phyloP scores from a whole-genome alignment of 208 protist genomes.

The Acanthamoeba rhysodes region DNA sequence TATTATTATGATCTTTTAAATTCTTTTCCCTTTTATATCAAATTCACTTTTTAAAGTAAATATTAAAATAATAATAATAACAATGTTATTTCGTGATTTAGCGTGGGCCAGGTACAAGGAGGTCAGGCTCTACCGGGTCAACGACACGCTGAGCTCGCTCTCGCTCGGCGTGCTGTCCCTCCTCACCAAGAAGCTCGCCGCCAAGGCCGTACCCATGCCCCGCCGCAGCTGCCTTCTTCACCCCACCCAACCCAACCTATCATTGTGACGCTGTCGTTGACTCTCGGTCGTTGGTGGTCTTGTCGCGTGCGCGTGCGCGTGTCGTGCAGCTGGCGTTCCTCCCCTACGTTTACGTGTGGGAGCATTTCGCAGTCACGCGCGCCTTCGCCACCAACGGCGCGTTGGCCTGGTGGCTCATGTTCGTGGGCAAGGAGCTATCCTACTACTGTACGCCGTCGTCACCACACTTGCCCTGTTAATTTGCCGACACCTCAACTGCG shows the following conservation, averaged over 20 bases:
- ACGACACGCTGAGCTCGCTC: constrained; percentile 28
- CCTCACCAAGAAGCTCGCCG: constrained; percentile 21
- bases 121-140: not conserved
- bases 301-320: not conserved
- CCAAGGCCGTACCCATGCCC: not conserved
- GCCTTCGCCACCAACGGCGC: constrained; percentile 3
- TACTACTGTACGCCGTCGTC: constrained; percentile 45
- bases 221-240: not conserved
- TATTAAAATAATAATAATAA: no score
- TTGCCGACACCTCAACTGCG: not conserved
- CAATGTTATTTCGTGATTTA: no score
- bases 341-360: constrained; percentile 31
- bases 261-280: no score
- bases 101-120: constrained; percentile 32
- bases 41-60: no score
- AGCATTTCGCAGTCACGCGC: constrained; percentile 44
- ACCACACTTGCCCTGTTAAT: not conserved
- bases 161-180: constrained; percentile 26
- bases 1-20: not conserved
- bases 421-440: constrained; percentile 21
- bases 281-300: not conserved
- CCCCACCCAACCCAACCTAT: no score
- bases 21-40: not conserved
- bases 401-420: constrained; percentile 68
- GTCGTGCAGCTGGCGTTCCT: constrained; percentile 11